These are phyloP conservation scores for Pyrus pyrifolia DNA, from an alignment of 306 rosid genomes.

Conservation along the genomic window DNA sequence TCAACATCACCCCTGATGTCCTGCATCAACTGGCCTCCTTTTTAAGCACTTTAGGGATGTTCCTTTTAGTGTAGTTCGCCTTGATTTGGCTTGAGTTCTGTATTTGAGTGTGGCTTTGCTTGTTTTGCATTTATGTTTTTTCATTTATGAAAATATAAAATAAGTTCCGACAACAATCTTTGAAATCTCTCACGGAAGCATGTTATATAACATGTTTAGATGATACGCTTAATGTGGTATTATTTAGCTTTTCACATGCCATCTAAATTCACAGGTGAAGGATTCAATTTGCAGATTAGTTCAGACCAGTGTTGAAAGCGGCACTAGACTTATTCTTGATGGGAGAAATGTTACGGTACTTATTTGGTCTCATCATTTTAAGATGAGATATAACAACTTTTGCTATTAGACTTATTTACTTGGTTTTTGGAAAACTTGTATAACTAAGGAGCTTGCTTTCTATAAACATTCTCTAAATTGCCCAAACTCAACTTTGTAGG, in stretches of 20 bases:
- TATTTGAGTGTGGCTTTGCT: neutral
- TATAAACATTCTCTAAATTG: constrained; percentile 10
- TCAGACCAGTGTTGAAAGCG: constrained; percentile 49
- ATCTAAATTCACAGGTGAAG: constrained; percentile 36
- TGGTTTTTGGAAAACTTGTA: neutral
- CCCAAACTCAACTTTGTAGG: constrained; percentile 27
- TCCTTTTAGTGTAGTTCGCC: neutral
- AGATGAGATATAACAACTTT: neutral
- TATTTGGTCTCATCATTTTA: constrained; percentile 11
- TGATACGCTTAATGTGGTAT: neutral
- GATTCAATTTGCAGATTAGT: constrained; percentile 50
- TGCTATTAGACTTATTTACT: neutral
- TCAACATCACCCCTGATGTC: no score
- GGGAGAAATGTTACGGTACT: constrained; percentile 56
- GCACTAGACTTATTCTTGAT: constrained; percentile 64
- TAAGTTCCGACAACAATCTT: neutral
- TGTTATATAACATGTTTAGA: constrained; percentile 3
- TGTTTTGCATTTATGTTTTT: neutral
- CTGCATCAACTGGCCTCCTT: neutral
- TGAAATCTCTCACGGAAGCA: neutral
- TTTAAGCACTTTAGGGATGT: neutral
- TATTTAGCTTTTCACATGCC: constrained; percentile 8
- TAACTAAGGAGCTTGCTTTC: neutral
- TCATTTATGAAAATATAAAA: neutral
- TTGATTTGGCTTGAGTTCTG: neutral